These are phyloP conservation scores for Ceratobasidium sp. DNA, from an alignment of 1,284 basidiomycete species.

Conservation along the genomic window DNA sequence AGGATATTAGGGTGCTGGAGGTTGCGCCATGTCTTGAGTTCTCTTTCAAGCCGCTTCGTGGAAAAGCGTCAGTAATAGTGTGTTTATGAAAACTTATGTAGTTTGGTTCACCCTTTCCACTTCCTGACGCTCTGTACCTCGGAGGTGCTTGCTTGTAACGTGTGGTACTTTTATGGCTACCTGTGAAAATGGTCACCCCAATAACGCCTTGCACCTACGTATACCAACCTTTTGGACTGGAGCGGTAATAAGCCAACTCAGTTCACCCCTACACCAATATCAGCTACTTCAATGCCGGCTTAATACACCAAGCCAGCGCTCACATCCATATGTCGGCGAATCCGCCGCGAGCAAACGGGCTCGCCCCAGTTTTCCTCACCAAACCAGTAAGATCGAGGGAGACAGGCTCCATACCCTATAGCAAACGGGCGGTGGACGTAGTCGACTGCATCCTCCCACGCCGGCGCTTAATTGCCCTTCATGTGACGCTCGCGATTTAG, in stretches of 20 bases:
- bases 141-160: conserved; percentile 38
- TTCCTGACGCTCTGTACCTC: conserved; percentile 36
- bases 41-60: conserved; percentile 43
- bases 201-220: no score
- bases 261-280: conserved; percentile 14
- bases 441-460: neutral
- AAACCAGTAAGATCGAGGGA: conserved; percentile 34
- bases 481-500: neutral
- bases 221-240: conserved; percentile 21
- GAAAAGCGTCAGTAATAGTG: neutral
- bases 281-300: neutral
- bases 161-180: conserved; percentile 40
- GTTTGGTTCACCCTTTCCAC: conserved; percentile 28
- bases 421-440: neutral
- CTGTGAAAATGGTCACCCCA: neutral
- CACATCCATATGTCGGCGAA: conserved; percentile 43
- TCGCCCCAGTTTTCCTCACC: conserved; percentile 13
- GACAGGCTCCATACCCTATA: conserved; percentile 13
- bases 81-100: neutral
- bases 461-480: conserved; percentile 19
- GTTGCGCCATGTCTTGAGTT: conserved; percentile 46
- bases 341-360: conserved; percentile 30
- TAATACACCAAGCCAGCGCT: neutral
- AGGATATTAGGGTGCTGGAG: conserved; percentile 46
- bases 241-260: conserved; percentile 26